A percentile compares a stretch with the other conserved stretches of the same genome.
These are phyloP conservation scores for Anethum foeniculum DNA, from an alignment of 140 eudicot species.

Conservation along the genomic window DNA sequence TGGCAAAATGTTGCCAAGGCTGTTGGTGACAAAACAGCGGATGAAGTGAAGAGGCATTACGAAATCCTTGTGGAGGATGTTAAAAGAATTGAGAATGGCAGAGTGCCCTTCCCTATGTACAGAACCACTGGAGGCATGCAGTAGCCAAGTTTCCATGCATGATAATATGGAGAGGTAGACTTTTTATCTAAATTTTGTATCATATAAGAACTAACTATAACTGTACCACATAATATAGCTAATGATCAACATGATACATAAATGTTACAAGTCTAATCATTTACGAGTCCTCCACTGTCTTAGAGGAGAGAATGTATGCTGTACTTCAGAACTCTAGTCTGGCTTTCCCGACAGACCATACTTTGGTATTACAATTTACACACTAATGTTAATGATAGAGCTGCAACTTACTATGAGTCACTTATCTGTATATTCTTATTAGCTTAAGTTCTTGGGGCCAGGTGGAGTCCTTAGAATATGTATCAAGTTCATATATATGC, in stretches of 20 bases:
- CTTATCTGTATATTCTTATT: not conserved
- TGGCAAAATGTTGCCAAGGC: conserved; percentile 78
- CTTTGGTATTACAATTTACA: not conserved
- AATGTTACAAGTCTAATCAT: no score
- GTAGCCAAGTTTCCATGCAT: conserved; percentile 23
- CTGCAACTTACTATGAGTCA: not conserved
- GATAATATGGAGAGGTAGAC: conserved; percentile 13
- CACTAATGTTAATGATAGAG: not conserved
- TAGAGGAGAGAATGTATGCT: not conserved
- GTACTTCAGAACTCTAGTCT: not conserved
- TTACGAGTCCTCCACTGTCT: not conserved
- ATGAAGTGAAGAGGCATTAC: conserved; percentile 67
- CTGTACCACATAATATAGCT: conserved; percentile 5
- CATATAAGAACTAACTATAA: not conserved
- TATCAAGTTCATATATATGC: not conserved
- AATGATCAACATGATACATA: conserved; percentile 1
- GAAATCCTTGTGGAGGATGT: conserved; percentile 55
- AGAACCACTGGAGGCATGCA: conserved; percentile 20
- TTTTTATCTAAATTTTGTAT: not conserved
- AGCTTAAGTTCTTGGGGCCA: not conserved
- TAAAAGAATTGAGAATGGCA: conserved; percentile 58
- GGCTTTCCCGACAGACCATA: not conserved
- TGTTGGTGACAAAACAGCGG: conserved; percentile 59
- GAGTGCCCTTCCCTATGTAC: conserved; percentile 59
- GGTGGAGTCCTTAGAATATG: not conserved